These are phyloP conservation scores for Stygiomarasmius scandens DNA, from an alignment of 1,284 basidiomycete genomes.

Conservation along the genomic window DNA sequence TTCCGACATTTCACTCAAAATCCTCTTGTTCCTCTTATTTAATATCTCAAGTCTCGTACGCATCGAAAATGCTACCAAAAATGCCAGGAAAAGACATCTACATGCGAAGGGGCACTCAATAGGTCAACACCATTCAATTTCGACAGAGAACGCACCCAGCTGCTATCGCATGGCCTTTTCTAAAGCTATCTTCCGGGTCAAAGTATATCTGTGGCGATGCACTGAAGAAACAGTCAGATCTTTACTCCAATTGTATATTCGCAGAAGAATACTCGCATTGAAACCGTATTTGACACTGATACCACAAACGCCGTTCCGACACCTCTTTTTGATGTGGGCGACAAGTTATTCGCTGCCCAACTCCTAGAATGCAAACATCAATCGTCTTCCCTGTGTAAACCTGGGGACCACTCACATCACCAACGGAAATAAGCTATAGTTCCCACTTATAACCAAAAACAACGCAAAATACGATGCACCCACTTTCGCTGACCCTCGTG, in stretches of 20 bases:
- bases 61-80: no score
- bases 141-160: slow-evolving; percentile 48
- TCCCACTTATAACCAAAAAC: slow-evolving; percentile 56
- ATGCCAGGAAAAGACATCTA: no score
- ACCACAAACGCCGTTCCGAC: slow-evolving; percentile 62
- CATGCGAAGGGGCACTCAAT: no score
- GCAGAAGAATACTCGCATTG: slow-evolving; percentile 41
- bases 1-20: no score
- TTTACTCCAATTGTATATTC: background rate
- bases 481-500: slow-evolving; percentile 39
- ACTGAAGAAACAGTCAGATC: slow-evolving; percentile 27
- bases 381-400: background rate
- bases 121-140: no score
- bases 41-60: no score
- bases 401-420: slow-evolving; percentile 45
- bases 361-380: slow-evolving; percentile 38
- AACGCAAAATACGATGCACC: slow-evolving; percentile 59
- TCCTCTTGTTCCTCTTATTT: no score
- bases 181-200: slow-evolving; percentile 48
- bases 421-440: slow-evolving; percentile 57
- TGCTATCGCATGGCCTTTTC: slow-evolving; percentile 56
- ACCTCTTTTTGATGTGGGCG: slow-evolving; percentile 59
- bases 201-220: slow-evolving; percentile 63
- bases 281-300: slow-evolving; percentile 57
- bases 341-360: slow-evolving; percentile 59